Evolutionary conservation across 2,329 filamentous ascomycete species (phyloP).

Genomic region (Scorias spongiosa): DNA sequence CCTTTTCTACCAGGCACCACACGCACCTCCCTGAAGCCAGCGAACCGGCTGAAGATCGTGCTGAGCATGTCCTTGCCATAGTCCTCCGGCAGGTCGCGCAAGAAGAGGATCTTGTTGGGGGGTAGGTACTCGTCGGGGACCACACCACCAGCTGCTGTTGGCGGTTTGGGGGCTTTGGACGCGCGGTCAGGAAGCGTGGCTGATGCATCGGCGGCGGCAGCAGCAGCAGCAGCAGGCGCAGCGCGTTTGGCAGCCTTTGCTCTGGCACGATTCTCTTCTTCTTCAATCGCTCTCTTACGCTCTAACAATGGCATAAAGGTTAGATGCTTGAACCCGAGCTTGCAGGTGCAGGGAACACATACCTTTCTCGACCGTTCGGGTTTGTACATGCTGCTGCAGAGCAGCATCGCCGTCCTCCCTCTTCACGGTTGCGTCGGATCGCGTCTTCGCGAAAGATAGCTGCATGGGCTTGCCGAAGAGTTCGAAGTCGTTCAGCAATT

Average conservation of each 20-base stretch:
- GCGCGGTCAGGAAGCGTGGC: conserved; percentile 35
- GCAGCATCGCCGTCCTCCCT: conserved; percentile 60
- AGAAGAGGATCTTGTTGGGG: conserved; percentile 90
- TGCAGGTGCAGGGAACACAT: no score
- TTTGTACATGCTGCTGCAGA: conserved; percentile 72
- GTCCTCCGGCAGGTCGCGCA: conserved; percentile 81
- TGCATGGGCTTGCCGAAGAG: conserved; percentile 85
- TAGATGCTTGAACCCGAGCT: no score
- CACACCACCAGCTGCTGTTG: conserved; percentile 51
- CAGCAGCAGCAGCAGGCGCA: conserved; percentile 27
- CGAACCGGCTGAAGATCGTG: conserved; percentile 72
- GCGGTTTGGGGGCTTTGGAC: conserved; percentile 54
- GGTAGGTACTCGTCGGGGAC: conserved; percentile 97
- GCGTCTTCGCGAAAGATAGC: conserved; percentile 64
- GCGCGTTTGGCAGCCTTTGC: conserved; percentile 61
- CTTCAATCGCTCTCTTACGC: conserved; percentile 68
- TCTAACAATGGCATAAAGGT: conserved; percentile 26
- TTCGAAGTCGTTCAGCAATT: conserved; percentile 83
- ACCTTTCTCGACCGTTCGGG: conserved; percentile 83
- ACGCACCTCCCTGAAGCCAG: conserved; percentile 86
- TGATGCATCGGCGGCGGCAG: conserved; percentile 36
- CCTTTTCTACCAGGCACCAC: conserved; percentile 72
- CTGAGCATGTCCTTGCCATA: conserved; percentile 69
- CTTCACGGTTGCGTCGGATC: conserved; percentile 77
- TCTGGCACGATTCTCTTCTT: conserved; percentile 36